Conservation (phyloP, 2,329 filamentous ascomycete species). For the Elsinoe australis region DNA sequence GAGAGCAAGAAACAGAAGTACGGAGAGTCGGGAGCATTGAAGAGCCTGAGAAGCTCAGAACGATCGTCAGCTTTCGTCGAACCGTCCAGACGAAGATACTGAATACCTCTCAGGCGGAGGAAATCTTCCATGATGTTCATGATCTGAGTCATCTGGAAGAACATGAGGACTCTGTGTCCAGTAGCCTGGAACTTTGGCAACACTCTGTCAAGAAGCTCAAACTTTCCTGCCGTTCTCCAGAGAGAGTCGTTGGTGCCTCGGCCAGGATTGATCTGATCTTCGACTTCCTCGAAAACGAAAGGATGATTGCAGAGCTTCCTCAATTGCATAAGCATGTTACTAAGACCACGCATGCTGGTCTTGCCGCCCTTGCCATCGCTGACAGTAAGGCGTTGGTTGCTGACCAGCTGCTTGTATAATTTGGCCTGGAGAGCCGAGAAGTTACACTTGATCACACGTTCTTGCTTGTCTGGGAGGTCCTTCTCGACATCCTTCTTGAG, state of each 20-base stretch:
- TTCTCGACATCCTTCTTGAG: conserved; percentile 99
- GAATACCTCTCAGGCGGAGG: conserved; percentile 70
- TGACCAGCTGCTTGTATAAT: conserved; percentile 95
- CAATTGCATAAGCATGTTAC: conserved; percentile 99
- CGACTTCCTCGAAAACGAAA: conserved; percentile 95
- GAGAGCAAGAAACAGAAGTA: conserved; percentile 99
- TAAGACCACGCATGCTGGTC: conserved; percentile 85
- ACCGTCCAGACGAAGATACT: conserved; percentile 88
- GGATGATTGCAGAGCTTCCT: conserved; percentile 98
- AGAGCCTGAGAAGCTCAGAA: conserved; percentile 77
- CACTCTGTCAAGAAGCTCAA: conserved; percentile 86
- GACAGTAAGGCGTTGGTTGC: conserved; percentile 87
- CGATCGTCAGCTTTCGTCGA: conserved; percentile 97
- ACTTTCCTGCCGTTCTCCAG: conserved; percentile 95
- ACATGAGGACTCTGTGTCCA: conserved; percentile 95
- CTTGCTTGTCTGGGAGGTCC: conserved; percentile 95
- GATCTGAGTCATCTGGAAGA: conserved; percentile 99
- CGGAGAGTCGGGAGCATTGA: conserved; percentile 82
- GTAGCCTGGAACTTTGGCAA: conserved; percentile 87
- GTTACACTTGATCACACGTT: conserved; percentile 98
- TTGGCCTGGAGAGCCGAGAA: conserved; percentile 91
- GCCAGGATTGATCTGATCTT: conserved; percentile 92
- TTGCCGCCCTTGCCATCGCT: conserved; percentile 94
- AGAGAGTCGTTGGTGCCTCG: conserved; percentile 84
- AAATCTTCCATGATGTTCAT: conserved; percentile 99